Evolutionary conservation across 2,329 filamentous ascomycete genomes (phyloP).

Genomic region (Aureobasidium sp.): DNA sequence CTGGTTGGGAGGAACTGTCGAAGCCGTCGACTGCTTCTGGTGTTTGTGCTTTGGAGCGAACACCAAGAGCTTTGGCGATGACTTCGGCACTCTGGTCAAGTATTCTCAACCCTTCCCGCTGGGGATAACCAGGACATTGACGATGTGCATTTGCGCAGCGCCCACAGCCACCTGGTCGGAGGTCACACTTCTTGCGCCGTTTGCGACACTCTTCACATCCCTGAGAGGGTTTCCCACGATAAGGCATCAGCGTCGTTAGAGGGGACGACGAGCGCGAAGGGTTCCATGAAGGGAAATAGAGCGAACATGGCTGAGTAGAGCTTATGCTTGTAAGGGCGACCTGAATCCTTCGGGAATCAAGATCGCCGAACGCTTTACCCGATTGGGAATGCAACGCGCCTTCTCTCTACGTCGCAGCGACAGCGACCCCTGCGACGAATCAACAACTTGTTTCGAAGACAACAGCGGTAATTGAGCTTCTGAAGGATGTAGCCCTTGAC

Average conservation of each 20-base stretch:
- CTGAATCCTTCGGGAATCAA: neutral
- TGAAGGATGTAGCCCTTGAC: neutral
- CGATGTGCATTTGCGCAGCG: neutral
- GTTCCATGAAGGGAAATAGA: neutral
- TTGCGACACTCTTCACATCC: constrained; percentile 8
- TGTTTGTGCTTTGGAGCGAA: neutral
- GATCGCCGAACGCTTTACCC: neutral
- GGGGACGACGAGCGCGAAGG: neutral
- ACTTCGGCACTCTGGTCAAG: neutral
- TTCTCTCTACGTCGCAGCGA: neutral
- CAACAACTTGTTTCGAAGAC: neutral
- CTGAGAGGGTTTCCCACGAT: neutral
- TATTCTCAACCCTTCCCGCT: neutral
- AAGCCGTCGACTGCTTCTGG: neutral
- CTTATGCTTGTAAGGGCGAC: neutral
- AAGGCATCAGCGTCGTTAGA: neutral
- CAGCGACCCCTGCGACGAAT: neutral
- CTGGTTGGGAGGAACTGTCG: neutral
- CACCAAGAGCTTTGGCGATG: neutral
- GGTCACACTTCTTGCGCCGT: constrained; percentile 8
- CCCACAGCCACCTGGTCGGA: neutral
- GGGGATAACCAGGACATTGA: constrained; percentile 4
- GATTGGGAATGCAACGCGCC: neutral
- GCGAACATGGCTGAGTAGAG: neutral
- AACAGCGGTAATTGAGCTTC: neutral